Percentiles rank a stretch among this genome's conserved stretches.
Evolutionary conservation across 768 basidiomycete genomes (phyloP).

Genomic region (Rhizopogon salebrosus): DNA sequence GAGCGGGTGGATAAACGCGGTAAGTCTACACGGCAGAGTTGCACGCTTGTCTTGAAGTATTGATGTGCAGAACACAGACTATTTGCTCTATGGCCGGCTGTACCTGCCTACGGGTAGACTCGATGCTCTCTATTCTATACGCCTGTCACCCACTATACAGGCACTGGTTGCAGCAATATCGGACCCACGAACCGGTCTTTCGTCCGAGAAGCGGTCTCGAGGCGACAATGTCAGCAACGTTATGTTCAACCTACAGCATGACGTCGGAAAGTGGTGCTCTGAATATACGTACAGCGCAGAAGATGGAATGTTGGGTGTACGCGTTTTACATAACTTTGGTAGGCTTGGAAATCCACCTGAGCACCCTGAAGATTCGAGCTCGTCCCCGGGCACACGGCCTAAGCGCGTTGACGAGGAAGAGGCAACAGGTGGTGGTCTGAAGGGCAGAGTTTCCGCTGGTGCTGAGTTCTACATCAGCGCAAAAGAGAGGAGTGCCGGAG

Average conservation of each 20-base stretch:
- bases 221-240: constrained; percentile 57
- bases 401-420: constrained; percentile 96
- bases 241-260: constrained; percentile 87
- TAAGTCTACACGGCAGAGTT: constrained; percentile 26
- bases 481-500: constrained; percentile 88
- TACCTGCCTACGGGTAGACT: constrained; percentile 86
- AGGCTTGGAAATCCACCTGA: constrained; percentile 41
- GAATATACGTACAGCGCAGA: constrained; percentile 95
- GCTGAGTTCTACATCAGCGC: constrained; percentile 93
- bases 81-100: constrained; percentile 87
- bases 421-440: constrained; percentile 84
- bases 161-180: constrained; percentile 83
- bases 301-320: constrained; percentile 89
- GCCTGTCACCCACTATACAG: constrained; percentile 75
- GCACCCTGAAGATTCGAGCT: constrained; percentile 28
- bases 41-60: constrained; percentile 9
- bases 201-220: constrained; percentile 33
- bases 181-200: constrained; percentile 54
- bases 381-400: constrained; percentile 29
- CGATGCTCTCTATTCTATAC: constrained; percentile 84
- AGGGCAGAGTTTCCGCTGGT: constrained; percentile 86
- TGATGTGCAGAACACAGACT: constrained; percentile 53
- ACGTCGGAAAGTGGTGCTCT: constrained; percentile 86
- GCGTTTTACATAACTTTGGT: constrained; percentile 90
- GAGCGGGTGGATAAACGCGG: constrained; percentile 73